These are phyloP conservation scores for Penicillium simplicissimum DNA, from an alignment of 495 filamentous ascomycete genomes.

Conservation along the genomic window DNA sequence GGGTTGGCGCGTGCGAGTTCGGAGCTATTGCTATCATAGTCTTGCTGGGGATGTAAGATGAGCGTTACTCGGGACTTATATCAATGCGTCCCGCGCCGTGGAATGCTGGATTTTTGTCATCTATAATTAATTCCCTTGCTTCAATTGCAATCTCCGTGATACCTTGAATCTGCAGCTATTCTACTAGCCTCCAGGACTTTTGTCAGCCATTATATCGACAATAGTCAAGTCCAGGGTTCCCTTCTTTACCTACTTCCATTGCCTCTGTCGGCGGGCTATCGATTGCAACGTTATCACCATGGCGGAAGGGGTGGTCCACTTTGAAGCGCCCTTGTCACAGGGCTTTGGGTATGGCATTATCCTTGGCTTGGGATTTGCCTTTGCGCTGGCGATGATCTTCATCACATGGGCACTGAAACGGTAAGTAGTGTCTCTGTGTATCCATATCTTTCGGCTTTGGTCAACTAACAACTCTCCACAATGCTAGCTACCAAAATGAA, in stretches of 20 bases:
- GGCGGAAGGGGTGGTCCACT: slow-evolving; percentile 20
- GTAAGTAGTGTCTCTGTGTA: slow-evolving; percentile 20
- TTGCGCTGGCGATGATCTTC: slow-evolving; percentile 78
- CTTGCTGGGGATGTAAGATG: not conserved
- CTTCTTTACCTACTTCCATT: too few relatives aligned
- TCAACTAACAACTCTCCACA: not conserved
- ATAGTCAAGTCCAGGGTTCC: not conserved
- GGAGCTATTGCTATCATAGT: not conserved
- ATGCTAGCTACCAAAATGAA: slow-evolving; percentile 78
- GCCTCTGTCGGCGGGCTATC: not conserved
- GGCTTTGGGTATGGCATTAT: slow-evolving; percentile 84
- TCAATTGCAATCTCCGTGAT: not conserved
- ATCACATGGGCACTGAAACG: slow-evolving; percentile 79
- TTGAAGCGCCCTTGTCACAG: slow-evolving; percentile 61
- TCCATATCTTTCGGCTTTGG: not conserved
- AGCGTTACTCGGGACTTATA: slow-evolving; percentile 2
- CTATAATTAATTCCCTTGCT: not conserved
- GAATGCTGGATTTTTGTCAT: not conserved
- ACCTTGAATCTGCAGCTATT: slow-evolving; percentile 1
- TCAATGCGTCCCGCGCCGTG: not conserved
- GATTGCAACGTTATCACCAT: slow-evolving; percentile 1
- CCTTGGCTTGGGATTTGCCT: slow-evolving; percentile 70
- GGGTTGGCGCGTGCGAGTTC: slow-evolving; percentile 18
- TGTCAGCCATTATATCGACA: not conserved
- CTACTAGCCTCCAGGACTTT: slow-evolving; percentile 6